Evolutionary conservation across 1,284 basidiomycete species (phyloP).

Genomic region (Prillingera fragicola): DNA sequence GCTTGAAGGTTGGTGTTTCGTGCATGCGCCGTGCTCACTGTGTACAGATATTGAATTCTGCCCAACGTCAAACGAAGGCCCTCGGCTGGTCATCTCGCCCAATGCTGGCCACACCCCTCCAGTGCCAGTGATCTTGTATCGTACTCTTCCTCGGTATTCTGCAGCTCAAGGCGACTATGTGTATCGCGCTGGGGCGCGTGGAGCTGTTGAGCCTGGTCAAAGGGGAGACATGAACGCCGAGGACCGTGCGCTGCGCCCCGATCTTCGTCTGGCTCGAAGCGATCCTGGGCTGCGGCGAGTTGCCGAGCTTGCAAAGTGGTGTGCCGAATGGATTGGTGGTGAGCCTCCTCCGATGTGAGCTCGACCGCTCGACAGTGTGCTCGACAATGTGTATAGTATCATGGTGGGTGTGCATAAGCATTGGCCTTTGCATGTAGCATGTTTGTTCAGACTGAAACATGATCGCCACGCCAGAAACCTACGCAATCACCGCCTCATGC

Average conservation of each 20-base stretch:
- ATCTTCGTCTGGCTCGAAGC: constrained; percentile 35
- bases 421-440: no score
- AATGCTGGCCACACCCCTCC: constrained; percentile 5
- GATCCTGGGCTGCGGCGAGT: constrained; percentile 35
- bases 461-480: no score
- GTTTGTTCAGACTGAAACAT: no score
- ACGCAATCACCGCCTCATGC: no score
- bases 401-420: no score
- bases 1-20: constrained; percentile 29
- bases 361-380: no score
- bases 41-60: constrained; percentile 29
- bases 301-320: constrained; percentile 34
- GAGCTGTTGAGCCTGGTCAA: background rate
- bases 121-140: constrained; percentile 28
- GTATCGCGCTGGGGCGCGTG: constrained; percentile 10
- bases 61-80: constrained; percentile 18
- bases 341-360: constrained; percentile 20
- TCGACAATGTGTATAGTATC: no score
- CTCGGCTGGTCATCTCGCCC: constrained; percentile 27
- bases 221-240: constrained; percentile 6
- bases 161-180: constrained; percentile 22
- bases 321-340: constrained; percentile 36
- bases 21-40: background rate
- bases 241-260: constrained; percentile 26
- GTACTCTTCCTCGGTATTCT: constrained; percentile 32